Evolutionary conservation across 345 rosid genomes (phyloP).

Genomic region (Carallia pectinifolia): DNA sequence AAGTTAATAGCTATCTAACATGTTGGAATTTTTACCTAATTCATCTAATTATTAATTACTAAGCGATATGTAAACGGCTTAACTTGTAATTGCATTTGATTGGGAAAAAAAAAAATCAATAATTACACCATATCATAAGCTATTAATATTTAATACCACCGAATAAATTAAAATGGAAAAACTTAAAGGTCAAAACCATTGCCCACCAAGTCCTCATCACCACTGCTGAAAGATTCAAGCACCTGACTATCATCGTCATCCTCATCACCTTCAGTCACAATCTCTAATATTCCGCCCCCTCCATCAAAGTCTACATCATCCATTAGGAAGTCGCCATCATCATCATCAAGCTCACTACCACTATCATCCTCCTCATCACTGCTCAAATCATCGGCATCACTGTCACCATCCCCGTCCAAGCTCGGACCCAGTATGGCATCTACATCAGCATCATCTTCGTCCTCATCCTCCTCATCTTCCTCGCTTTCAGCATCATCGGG

Average conservation of each 20-base stretch:
- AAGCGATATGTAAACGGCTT: not conserved
- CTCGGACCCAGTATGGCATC: constrained; percentile 65
- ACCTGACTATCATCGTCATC: constrained; percentile 62
- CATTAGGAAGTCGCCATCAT: constrained; percentile 48
- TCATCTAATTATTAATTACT: too few relatives aligned
- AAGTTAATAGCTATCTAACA: too few relatives aligned
- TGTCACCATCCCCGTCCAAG: constrained; percentile 71
- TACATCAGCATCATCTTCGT: constrained; percentile 61
- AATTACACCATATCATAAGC: constrained; percentile 24
- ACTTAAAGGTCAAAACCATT: constrained; percentile 45
- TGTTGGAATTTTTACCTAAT: too few relatives aligned
- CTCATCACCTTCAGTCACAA: constrained; percentile 58
- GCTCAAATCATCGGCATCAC: constrained; percentile 67
- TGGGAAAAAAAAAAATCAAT: not conserved
- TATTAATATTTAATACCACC: not conserved
- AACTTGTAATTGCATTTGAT: not conserved
- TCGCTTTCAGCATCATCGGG: constrained; percentile 94
- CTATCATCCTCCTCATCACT: constrained; percentile 65
- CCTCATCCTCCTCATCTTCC: constrained; percentile 91
- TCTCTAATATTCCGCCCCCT: constrained; percentile 61
- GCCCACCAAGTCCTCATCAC: constrained; percentile 57
- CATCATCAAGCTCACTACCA: constrained; percentile 60
- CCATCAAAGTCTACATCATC: constrained; percentile 55
- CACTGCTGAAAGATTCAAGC: constrained; percentile 77
- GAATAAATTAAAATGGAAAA: constrained; percentile 11